A percentile compares a stretch with the other conserved stretches of the same genome.
phyloP scores from a whole-genome alignment of 768 basidiomycete genomes.

The Rickenella mellea region DNA sequence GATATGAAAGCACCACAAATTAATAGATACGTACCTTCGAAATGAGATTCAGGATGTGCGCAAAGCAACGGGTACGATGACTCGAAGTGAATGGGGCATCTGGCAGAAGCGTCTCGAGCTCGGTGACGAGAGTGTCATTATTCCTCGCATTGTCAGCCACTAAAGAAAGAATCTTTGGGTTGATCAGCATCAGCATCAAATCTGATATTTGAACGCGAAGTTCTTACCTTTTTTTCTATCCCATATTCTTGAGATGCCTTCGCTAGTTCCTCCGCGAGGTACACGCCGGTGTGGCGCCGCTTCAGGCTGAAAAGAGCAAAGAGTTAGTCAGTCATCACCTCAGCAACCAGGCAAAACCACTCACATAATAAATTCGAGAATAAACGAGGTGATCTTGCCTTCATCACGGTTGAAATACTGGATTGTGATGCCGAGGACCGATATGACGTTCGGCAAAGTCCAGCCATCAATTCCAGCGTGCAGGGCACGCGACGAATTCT shows the following conservation, averaged over 20 bases:
- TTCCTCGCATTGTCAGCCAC: too few relatives aligned
- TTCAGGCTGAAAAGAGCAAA: too few relatives aligned
- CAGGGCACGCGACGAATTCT: conserved; percentile 1
- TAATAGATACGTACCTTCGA: conserved; percentile 13
- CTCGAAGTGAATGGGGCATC: not conserved
- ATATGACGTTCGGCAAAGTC: conserved; percentile 19
- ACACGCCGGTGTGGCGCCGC: conserved; percentile 2
- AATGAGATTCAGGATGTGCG: conserved; percentile 11
- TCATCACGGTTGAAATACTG: conserved; percentile 13
- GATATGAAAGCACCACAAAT: not conserved
- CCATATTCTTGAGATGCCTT: conserved; percentile 1
- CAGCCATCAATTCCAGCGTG: conserved; percentile 21
- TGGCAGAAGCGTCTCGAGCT: too few relatives aligned
- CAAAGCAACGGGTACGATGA: conserved; percentile 10
- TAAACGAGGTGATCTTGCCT: conserved; percentile 9
- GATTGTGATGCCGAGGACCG: conserved; percentile 18
- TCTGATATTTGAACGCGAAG: not conserved
- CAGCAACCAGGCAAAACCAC: too few relatives aligned
- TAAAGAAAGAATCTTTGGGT: not conserved
- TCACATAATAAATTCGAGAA: conserved; percentile 15
- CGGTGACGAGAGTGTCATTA: not conserved
- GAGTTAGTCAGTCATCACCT: too few relatives aligned
- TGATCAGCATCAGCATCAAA: not conserved
- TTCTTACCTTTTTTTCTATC: conserved; percentile 1
- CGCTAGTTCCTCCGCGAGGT: conserved; percentile 1